A percentile compares a stretch with the other conserved stretches of the same genome.
Conservation (phyloP, 371 early-diverging fungal species). For the Mucor racemosus region DNA sequence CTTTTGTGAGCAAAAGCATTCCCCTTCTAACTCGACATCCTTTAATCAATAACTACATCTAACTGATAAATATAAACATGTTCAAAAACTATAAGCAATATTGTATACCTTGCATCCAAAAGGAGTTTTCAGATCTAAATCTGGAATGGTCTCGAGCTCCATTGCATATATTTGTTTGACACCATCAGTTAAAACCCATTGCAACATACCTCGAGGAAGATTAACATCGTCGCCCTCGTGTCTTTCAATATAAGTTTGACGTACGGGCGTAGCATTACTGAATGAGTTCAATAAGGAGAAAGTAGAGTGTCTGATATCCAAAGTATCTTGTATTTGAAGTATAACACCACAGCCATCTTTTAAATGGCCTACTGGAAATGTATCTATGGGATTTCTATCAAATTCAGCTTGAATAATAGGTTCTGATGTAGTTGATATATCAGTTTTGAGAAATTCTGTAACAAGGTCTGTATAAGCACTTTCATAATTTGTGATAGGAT, state of each 20-base stretch:
- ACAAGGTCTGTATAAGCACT: slow-evolving; percentile 22
- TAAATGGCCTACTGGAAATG: slow-evolving; percentile 31
- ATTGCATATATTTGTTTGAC: slow-evolving; percentile 34
- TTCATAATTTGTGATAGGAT: slow-evolving; percentile 19
- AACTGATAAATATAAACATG: not conserved
- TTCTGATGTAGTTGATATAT: slow-evolving; percentile 33
- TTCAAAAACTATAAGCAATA: not conserved
- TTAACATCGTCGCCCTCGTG: slow-evolving; percentile 19
- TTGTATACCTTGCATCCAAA: slow-evolving; percentile 48
- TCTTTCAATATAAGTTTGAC: slow-evolving; percentile 35
- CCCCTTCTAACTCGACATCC: slow-evolving; percentile 40
- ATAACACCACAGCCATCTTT: slow-evolving; percentile 33
- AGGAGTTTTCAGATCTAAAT: slow-evolving; percentile 37
- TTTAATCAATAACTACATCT: slow-evolving; percentile 37
- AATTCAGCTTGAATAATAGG: slow-evolving; percentile 31
- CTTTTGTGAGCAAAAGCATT: slow-evolving; percentile 33
- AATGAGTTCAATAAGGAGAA: slow-evolving; percentile 32
- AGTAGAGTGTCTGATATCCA: slow-evolving; percentile 38
- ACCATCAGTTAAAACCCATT: slow-evolving; percentile 48
- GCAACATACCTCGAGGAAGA: slow-evolving; percentile 40
- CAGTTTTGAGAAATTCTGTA: slow-evolving; percentile 29
- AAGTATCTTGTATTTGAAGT: slow-evolving; percentile 41
- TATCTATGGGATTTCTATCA: slow-evolving; percentile 17
- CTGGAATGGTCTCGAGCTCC: slow-evolving; percentile 36
- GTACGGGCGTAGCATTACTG: slow-evolving; percentile 29